Evolutionary conservation across 2,329 filamentous ascomycete species (phyloP).

Genomic region (Cordyceps farinosa): DNA sequence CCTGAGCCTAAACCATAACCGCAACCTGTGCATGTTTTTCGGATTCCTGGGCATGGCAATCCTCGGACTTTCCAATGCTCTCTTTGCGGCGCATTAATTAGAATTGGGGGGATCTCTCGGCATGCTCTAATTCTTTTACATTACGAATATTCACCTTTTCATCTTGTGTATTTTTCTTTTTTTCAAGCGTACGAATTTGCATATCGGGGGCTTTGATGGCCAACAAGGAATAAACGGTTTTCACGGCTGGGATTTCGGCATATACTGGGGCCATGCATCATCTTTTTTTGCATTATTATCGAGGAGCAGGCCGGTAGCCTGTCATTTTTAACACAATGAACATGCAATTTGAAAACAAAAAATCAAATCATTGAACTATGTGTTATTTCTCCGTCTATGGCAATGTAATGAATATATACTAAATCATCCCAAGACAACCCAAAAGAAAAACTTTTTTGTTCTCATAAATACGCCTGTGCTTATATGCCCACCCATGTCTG

Average conservation of each 20-base stretch:
- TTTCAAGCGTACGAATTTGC: background rate
- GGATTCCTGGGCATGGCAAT: constrained; percentile 85
- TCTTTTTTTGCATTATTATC: background rate
- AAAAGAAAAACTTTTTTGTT: background rate
- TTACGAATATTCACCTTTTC: background rate
- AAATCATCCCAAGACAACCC: background rate
- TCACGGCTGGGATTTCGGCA: background rate
- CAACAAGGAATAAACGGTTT: background rate
- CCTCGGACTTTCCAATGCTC: constrained; percentile 77
- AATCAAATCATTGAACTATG: background rate
- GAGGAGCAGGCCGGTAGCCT: background rate
- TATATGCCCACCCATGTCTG: background rate
- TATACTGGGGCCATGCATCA: background rate
- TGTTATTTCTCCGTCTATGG: background rate
- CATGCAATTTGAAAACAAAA: no score
- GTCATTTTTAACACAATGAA: background rate
- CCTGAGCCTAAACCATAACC: constrained; percentile 75
- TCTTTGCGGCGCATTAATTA: constrained; percentile 58
- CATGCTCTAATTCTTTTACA: background rate
- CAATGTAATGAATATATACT: no score
- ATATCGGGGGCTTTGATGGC: background rate
- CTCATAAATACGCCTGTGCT: constrained; percentile 5
- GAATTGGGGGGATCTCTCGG: background rate
- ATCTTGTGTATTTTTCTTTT: background rate
- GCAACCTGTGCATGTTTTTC: constrained; percentile 72